phyloP scores from a whole-genome alignment of 2,329 filamentous ascomycete genomes.

The Diaporthe humulicola region DNA sequence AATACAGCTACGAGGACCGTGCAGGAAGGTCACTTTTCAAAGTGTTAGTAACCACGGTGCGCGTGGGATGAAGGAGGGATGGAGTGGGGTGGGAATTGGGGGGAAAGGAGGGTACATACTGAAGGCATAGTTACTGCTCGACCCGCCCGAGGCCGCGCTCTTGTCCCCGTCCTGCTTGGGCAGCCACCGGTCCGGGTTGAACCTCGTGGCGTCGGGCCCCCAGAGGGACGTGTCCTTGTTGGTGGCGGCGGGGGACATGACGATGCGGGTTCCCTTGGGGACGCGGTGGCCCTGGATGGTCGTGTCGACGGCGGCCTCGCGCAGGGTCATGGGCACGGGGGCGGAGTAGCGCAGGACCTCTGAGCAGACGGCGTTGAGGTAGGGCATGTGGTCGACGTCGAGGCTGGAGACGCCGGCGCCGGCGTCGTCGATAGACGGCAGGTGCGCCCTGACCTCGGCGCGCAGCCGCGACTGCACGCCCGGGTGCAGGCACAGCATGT shows the following conservation, averaged over 20 bases:
- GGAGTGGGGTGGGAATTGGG: no score
- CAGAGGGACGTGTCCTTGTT: constrained; percentile 80
- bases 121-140: constrained; percentile 81
- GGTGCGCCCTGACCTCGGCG: constrained; percentile 72
- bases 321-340: constrained; percentile 79
- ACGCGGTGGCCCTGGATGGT: constrained; percentile 74
- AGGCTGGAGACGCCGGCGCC: constrained; percentile 60
- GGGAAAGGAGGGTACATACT: constrained; percentile 11
- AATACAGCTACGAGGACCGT: constrained; percentile 89
- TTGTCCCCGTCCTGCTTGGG: constrained; percentile 54
- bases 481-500: constrained; percentile 76
- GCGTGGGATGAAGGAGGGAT: neutral
- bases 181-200: constrained; percentile 85
- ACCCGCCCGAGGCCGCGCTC: constrained; percentile 74
- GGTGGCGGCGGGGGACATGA: constrained; percentile 75
- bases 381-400: constrained; percentile 80
- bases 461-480: constrained; percentile 77
- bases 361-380: constrained; percentile 83
- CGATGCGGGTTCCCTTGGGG: constrained; percentile 77
- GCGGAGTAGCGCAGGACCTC: constrained; percentile 82
- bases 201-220: constrained; percentile 80
- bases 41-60: neutral
- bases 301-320: constrained; percentile 74
- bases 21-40: constrained; percentile 77
- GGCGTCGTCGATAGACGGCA: constrained; percentile 63